A percentile compares a stretch with the other conserved stretches of the same genome.
Evolutionary conservation across 2,329 filamentous ascomycete genomes (phyloP).

Genomic region (Colletotrichum trifolii): DNA sequence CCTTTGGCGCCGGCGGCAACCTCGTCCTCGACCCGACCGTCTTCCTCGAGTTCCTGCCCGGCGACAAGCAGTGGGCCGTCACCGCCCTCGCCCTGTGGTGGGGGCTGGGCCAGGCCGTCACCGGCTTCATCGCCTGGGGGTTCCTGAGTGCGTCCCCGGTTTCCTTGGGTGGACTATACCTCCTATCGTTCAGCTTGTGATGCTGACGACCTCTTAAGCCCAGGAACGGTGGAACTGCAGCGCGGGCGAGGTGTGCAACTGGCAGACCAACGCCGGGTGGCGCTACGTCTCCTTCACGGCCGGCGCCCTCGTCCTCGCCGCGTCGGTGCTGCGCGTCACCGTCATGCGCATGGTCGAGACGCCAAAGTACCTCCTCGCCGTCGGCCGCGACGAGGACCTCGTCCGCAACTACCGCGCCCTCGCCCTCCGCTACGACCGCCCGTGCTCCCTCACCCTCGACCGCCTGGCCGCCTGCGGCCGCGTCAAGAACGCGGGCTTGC

Average conservation of each 20-base stretch:
- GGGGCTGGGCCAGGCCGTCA: constrained; percentile 59
- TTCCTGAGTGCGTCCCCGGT: constrained; percentile 52
- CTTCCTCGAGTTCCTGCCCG: constrained; percentile 57
- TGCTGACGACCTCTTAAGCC: constrained; percentile 39
- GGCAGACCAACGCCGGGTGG: constrained; percentile 60
- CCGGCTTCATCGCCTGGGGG: constrained; percentile 62
- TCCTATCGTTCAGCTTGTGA: background rate
- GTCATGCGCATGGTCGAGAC: constrained; percentile 67
- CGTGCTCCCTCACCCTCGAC: constrained; percentile 52
- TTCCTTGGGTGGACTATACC: background rate
- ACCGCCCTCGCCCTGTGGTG: constrained; percentile 69
- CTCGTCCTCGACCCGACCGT: constrained; percentile 70
- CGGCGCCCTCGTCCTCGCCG: constrained; percentile 57
- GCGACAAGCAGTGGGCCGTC: constrained; percentile 71
- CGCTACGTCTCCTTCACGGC: constrained; percentile 59
- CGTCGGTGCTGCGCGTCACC: constrained; percentile 64
- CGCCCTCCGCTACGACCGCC: constrained; percentile 51
- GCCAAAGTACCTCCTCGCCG: constrained; percentile 67
- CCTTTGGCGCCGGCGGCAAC: constrained; percentile 73
- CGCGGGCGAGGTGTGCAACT: constrained; percentile 51
- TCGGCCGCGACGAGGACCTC: constrained; percentile 62
- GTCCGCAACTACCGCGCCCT: constrained; percentile 54
- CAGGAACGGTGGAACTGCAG: constrained; percentile 55
- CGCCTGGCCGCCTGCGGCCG: constrained; percentile 57
- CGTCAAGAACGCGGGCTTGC: constrained; percentile 49